Evolutionary conservation across 2,329 filamentous ascomycete species (phyloP), one percentile per base, ranked within the genome.

Genomic region (Xylaria hypoxylon): DNA sequence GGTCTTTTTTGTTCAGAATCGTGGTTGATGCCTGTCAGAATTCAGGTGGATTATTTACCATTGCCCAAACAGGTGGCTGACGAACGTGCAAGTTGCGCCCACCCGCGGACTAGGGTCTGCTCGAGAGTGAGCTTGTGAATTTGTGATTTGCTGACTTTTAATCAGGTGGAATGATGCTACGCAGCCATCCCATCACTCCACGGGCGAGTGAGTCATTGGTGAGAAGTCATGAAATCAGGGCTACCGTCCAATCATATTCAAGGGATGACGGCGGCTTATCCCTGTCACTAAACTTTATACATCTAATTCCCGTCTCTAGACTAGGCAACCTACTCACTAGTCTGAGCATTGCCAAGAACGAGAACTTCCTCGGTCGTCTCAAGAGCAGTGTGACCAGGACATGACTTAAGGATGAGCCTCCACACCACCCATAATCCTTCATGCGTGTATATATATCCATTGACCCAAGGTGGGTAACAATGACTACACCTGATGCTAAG

Each of bases 151-250:
- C 67, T 68, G 67, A 65, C 58, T 42, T 38, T 53, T 47, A 58
- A 67, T 64, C 60, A 67, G 60, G 64, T 48, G 58, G 58, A 52
- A 56, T 59, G 42, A 57, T 67, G 38, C 48, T 28, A 59, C 56
- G 31, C 56, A 24, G 38, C 40, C 58, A 47, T 61, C 44, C 51
- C 22, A 64, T 69, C 47, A 59, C n/a, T 67, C 47, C 40, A 40
- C 59, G 51, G 66, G 59, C 45, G 51, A 53, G 60, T 67, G 67
- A 69, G 64, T 69, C 67, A 69, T 62, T 61, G 52, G 52, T 58
- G 64, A 67, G 57, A 57, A 60, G 40, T 57, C 40, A 51, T 53
- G 15, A 59, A 59, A 40, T 35, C 57, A 42, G 42, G 45, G 7
- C 19, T 10, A 51, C 22, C 26, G n/a, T 7, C 62, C 66, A 60